A percentile compares a stretch with the other conserved stretches of the same genome.
Evolutionary conservation across 1,139 yeast genomes (phyloP).

Genomic region (Magnusiomyces ingens): DNA sequence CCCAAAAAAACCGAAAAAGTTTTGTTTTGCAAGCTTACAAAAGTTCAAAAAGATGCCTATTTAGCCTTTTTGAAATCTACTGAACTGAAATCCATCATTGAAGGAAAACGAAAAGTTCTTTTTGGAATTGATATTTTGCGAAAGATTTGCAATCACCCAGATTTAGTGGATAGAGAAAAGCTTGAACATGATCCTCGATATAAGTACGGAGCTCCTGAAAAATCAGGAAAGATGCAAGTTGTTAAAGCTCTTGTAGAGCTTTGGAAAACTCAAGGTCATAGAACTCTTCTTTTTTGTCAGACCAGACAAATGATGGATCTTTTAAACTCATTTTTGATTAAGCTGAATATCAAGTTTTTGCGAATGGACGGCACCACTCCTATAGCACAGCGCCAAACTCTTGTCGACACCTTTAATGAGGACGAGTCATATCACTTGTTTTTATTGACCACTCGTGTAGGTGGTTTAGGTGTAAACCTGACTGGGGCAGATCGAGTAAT

Average conservation of each 20-base stretch:
- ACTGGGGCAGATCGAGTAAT: constrained; percentile 96
- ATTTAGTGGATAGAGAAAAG: constrained; percentile 57
- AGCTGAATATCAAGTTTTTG: constrained; percentile 47
- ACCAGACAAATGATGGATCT: constrained; percentile 92
- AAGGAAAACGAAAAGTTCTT: constrained; percentile 73
- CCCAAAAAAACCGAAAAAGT: constrained; percentile 95
- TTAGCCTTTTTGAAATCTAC: constrained; percentile 67
- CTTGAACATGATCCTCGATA: constrained; percentile 40
- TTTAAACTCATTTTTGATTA: constrained; percentile 52
- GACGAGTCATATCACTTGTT: constrained; percentile 56
- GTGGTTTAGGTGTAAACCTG: constrained; percentile 88
- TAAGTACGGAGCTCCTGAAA: constrained; percentile 55
- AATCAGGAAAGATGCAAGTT: constrained; percentile 91
- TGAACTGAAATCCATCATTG: constrained; percentile 63
- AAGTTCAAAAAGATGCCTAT: constrained; percentile 66
- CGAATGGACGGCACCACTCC: constrained; percentile 96
- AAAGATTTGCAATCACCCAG: constrained; percentile 95
- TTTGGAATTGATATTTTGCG: constrained; percentile 87
- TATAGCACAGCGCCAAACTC: constrained; percentile 61
- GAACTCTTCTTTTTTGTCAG: constrained; percentile 79
- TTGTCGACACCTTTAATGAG: constrained; percentile 75
- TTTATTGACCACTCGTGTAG: constrained; percentile 85
- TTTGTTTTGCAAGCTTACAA: constrained; percentile 77
- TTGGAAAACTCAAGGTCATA: constrained; percentile 75
- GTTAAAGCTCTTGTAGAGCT: constrained; percentile 63